These are phyloP conservation scores for Lactifluus piperatus DNA, from an alignment of 768 basidiomycete genomes.

Conservation along the genomic window DNA sequence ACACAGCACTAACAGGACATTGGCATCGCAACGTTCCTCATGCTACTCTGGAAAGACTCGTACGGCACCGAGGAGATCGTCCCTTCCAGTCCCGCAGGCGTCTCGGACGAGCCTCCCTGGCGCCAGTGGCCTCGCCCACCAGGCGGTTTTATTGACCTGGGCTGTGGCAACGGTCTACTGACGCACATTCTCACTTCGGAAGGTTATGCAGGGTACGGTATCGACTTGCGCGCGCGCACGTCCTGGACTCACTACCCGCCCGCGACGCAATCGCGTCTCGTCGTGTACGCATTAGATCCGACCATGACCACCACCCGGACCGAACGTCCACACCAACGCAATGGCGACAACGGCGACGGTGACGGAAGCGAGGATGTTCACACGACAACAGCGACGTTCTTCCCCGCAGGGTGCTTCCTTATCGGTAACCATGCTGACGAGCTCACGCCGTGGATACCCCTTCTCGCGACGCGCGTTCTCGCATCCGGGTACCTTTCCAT, in stretches of 20 bases:
- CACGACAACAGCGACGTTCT: conserved; percentile 19
- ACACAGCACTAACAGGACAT: conserved; percentile 56
- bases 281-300: conserved; percentile 68
- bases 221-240: conserved; percentile 77
- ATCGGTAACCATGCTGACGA: conserved; percentile 97
- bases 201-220: conserved; percentile 77
- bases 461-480: conserved; percentile 54
- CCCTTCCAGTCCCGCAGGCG: neutral
- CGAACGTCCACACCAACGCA: neutral
- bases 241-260: conserved; percentile 79
- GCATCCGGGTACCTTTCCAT: conserved; percentile 72
- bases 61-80: conserved; percentile 29
- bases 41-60: conserved; percentile 81
- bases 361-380: neutral
- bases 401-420: conserved; percentile 53
- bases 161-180: conserved; percentile 91
- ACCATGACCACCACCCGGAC: conserved; percentile 19
- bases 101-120: conserved; percentile 41
- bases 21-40: conserved; percentile 88
- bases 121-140: conserved; percentile 68
- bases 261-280: conserved; percentile 49
- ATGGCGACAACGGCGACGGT: neutral
- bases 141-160: conserved; percentile 84
- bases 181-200: conserved; percentile 79
- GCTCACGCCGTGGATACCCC: conserved; percentile 88